Conservation (phyloP, 768 basidiomycete species). For the Mycena leptocephala region DNA sequence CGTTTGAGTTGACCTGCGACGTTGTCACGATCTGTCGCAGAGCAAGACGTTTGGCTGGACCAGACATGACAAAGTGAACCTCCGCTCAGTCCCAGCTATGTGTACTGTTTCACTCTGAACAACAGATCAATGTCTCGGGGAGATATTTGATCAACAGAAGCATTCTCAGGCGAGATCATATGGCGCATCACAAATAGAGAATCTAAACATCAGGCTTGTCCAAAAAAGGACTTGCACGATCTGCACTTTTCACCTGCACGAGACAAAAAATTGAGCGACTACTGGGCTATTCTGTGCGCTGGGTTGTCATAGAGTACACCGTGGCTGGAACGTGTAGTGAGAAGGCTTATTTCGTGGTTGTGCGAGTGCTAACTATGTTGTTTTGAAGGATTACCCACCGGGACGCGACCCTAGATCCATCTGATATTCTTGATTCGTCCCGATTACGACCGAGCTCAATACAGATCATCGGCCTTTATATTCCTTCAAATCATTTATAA, state of each 20-base stretch:
- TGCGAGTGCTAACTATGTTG: background rate
- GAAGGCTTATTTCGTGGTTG: background rate
- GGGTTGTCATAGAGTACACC: background rate
- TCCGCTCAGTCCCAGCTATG: too few species aligned
- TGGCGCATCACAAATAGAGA: slow-evolving; percentile 12
- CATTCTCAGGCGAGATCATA: background rate
- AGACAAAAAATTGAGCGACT: background rate
- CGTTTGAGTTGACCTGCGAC: background rate
- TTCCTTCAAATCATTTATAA: slow-evolving; percentile 34
- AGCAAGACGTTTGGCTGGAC: too few species aligned
- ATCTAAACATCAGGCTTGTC: background rate
- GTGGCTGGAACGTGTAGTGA: background rate
- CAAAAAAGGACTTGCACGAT: background rate
- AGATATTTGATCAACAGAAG: background rate
- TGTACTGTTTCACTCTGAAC: background rate
- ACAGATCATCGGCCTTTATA: slow-evolving; percentile 23
- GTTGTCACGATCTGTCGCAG: background rate
- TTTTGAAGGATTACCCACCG: slow-evolving; percentile 3
- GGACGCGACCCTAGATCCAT: slow-evolving; percentile 34
- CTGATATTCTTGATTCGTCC: slow-evolving; percentile 29
- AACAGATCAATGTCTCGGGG: background rate
- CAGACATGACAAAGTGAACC: too few species aligned
- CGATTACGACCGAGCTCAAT: slow-evolving; percentile 15
- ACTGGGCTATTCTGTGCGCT: background rate
- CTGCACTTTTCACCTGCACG: background rate